Conservation (phyloP, 2,329 filamentous ascomycete species). For the Juglanconis sp. region DNA sequence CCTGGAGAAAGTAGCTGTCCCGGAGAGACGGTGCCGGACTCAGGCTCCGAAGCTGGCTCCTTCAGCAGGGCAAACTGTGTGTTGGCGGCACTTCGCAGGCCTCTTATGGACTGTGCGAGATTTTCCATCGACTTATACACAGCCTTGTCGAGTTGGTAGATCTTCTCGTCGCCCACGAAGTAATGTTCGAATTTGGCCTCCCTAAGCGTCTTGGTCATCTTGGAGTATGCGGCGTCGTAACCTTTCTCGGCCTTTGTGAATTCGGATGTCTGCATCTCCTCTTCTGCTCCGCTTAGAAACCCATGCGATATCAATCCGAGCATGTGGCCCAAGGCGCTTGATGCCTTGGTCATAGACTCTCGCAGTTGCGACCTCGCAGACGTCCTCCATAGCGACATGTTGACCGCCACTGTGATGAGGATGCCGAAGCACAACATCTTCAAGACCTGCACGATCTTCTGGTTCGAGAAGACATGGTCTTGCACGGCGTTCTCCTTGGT, state of each 20-base stretch:
- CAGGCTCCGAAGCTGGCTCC: constrained; percentile 45
- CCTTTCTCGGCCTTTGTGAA: constrained; percentile 60
- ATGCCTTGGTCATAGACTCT: constrained; percentile 69
- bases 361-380: constrained; percentile 74
- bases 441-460: constrained; percentile 77
- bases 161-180: constrained; percentile 70
- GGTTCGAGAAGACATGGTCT: constrained; percentile 73
- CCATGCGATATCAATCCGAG: constrained; percentile 76
- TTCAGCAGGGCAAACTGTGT: constrained; percentile 84
- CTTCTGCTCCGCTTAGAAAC: constrained; percentile 79
- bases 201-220: constrained; percentile 72
- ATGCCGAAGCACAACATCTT: constrained; percentile 84
- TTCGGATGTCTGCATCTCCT: constrained; percentile 65
- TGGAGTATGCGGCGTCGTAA: constrained; percentile 65
- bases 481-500: constrained; percentile 91
- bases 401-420: constrained; percentile 66
- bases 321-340: constrained; percentile 75
- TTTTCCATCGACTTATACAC: constrained; percentile 82
- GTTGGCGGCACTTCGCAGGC: constrained; percentile 80
- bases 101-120: constrained; percentile 84
- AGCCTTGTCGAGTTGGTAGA: constrained; percentile 75
- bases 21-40: constrained; percentile 31
- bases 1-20: constrained; percentile 29
- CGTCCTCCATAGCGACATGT: constrained; percentile 72
- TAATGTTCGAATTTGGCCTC: constrained; percentile 92